phyloP scores from a whole-genome alignment of 78 protist species.

The Dictyostelium brefeldianum region DNA sequence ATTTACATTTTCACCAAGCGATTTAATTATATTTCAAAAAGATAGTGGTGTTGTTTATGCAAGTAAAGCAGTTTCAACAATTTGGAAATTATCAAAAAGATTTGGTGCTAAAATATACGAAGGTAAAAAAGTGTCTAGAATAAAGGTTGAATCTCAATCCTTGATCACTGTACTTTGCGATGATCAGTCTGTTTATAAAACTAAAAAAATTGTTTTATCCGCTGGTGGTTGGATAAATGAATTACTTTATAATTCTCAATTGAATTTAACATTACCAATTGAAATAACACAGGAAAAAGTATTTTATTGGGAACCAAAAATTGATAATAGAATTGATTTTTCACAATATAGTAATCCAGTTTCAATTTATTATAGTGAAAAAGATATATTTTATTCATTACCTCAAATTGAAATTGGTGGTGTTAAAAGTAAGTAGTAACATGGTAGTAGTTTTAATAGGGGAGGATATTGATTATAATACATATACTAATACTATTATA shows the following conservation, averaged over 20 bases:
- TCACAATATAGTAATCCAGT: constrained; percentile 57
- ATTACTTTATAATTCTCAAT: constrained; percentile 36
- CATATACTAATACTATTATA: no score
- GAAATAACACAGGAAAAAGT: constrained; percentile 44
- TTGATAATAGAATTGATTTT: constrained; percentile 14
- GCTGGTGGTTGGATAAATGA: constrained; percentile 75
- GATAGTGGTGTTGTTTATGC: constrained; percentile 73
- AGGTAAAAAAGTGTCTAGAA: constrained; percentile 21
- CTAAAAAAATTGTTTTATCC: constrained; percentile 60
- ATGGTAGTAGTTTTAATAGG: no score
- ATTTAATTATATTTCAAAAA: constrained; percentile 43
- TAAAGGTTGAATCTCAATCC: constrained; percentile 18
- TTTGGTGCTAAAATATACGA: constrained; percentile 46
- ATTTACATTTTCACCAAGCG: constrained; percentile 10
- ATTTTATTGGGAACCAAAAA: constrained; percentile 39
- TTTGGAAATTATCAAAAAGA: constrained; percentile 32
- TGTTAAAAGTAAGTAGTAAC: constrained; percentile 43
- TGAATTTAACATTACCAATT: constrained; percentile 18
- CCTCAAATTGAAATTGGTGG: constrained; percentile 70
- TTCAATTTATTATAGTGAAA: constrained; percentile 29
- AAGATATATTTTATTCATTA: constrained; percentile 21
- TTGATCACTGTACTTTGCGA: constrained; percentile 34
- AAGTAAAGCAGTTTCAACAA: constrained; percentile 42
- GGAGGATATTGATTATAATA: no score
- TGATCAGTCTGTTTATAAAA: constrained; percentile 26